phyloP scores from a whole-genome alignment of 2,329 filamentous ascomycete species.

The Talaromyces sp. region DNA sequence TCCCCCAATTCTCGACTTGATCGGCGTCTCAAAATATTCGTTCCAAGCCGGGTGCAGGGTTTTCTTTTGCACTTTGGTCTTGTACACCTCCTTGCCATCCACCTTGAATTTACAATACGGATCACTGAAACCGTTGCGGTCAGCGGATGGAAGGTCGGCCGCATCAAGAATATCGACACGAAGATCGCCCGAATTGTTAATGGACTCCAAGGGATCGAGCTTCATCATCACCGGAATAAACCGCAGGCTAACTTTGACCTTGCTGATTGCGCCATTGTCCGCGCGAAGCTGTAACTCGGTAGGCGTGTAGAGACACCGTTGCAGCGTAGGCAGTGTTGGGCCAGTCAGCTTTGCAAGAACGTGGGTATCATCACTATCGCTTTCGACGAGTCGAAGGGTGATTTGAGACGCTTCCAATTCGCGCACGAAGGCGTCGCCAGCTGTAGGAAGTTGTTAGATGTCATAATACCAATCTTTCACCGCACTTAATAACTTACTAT shows the following conservation, averaged over 20 bases:
- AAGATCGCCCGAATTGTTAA: constrained; percentile 97
- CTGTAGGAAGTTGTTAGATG: constrained; percentile 22
- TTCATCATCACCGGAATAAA: constrained; percentile 93
- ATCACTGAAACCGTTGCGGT: constrained; percentile 94
- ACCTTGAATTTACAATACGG: constrained; percentile 94
- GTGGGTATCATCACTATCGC: constrained; percentile 63
- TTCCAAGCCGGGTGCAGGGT: constrained; percentile 94
- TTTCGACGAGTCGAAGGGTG: constrained; percentile 77
- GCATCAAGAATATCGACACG: constrained; percentile 91
- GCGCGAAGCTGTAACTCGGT: constrained; percentile 76
- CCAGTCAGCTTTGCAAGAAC: constrained; percentile 78
- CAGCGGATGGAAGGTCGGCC: constrained; percentile 80
- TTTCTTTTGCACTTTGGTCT: constrained; percentile 96
- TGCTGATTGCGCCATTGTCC: constrained; percentile 68
- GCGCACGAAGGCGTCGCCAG: constrained; percentile 90
- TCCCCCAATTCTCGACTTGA: constrained; percentile 78
- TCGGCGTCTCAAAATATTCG: constrained; percentile 80
- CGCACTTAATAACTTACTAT: constrained; percentile 48
- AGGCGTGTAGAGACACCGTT: constrained; percentile 86
- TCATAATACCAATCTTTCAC: neutral
- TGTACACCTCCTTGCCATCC: constrained; percentile 84
- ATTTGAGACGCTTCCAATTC: constrained; percentile 96
- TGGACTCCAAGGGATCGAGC: constrained; percentile 89
- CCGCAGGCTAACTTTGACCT: constrained; percentile 84
- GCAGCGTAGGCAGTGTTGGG: constrained; percentile 78